Percentiles rank a stretch among this genome's conserved stretches.
These are phyloP conservation scores for Abrus precatorius DNA, from an alignment of 306 rosid species.

Conservation along the genomic window DNA sequence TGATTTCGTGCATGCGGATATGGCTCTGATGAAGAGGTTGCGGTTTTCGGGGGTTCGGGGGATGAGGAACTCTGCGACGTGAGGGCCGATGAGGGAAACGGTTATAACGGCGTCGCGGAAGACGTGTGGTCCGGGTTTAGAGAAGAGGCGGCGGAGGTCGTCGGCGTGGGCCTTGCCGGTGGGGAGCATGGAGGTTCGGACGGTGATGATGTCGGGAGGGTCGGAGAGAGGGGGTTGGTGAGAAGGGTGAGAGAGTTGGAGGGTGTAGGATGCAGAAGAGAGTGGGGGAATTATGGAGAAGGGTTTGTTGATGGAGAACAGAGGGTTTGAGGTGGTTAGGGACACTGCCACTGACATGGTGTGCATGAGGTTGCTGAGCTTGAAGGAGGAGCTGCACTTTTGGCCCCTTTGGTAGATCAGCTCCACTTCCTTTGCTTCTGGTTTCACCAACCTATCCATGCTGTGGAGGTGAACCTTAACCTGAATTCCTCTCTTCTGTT, in stretches of 20 bases:
- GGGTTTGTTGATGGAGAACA: conserved; percentile 62
- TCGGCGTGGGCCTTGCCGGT: conserved; percentile 74
- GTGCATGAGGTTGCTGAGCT: conserved; percentile 88
- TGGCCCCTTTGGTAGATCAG: conserved; percentile 63
- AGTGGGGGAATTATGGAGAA: conserved; percentile 79
- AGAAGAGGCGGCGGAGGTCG: conserved; percentile 75
- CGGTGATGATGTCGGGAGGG: conserved; percentile 65
- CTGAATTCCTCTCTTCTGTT: not conserved
- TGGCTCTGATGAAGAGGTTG: conserved; percentile 53
- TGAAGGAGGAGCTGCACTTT: conserved; percentile 69
- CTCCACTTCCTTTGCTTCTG: conserved; percentile 78
- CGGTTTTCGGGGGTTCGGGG: conserved; percentile 39
- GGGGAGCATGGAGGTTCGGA: conserved; percentile 81
- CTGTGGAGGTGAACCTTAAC: not conserved
- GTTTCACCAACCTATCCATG: conserved; percentile 92
- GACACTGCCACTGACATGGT: conserved; percentile 93
- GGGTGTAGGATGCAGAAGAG: conserved; percentile 62
- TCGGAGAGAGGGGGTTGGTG: conserved; percentile 63
- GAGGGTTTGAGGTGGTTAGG: conserved; percentile 75
- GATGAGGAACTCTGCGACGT: conserved; percentile 64
- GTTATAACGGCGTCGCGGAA: conserved; percentile 81
- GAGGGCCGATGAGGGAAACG: conserved; percentile 70
- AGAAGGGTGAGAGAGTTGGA: conserved; percentile 52
- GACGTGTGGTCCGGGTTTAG: conserved; percentile 76
- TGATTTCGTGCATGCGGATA: conserved; percentile 60